A percentile compares a stretch with the other conserved stretches of the same genome.
phyloP scores from a whole-genome alignment of 2,329 filamentous ascomycete genomes.

The Colletotrichum gloeosporioides region DNA sequence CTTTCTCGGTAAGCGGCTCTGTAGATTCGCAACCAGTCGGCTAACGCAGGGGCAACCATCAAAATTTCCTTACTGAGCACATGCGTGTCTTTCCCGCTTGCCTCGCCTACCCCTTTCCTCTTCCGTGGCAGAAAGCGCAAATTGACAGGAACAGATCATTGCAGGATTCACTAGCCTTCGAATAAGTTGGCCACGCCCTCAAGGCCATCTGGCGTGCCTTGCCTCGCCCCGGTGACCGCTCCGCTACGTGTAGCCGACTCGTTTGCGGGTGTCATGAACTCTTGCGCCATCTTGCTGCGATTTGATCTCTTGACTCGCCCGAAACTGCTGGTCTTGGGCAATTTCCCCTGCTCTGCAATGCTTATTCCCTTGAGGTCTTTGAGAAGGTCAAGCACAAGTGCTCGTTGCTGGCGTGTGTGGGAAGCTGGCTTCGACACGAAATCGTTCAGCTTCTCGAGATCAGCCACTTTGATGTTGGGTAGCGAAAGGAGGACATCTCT shows the following conservation, averaged over 20 bases:
- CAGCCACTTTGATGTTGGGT: slow-evolving; percentile 73
- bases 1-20: background rate
- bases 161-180: slow-evolving; percentile 32
- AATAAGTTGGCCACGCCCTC: slow-evolving; percentile 63
- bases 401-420: slow-evolving; percentile 78
- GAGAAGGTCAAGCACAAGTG: slow-evolving; percentile 82
- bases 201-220: slow-evolving; percentile 53
- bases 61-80: background rate
- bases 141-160: background rate
- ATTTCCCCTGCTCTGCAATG: slow-evolving; percentile 90
- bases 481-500: slow-evolving; percentile 78
- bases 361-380: slow-evolving; percentile 89
- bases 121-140: background rate
- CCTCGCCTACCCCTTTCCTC: background rate
- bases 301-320: slow-evolving; percentile 47
- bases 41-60: background rate
- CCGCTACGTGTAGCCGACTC: slow-evolving; percentile 32
- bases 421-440: slow-evolving; percentile 63
- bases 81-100: background rate
- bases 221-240: slow-evolving; percentile 30
- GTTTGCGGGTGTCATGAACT: slow-evolving; percentile 61
- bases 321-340: slow-evolving; percentile 60
- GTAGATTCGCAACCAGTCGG: background rate
- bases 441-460: slow-evolving; percentile 69
- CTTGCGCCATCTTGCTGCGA: slow-evolving; percentile 67